Base-by-base conservation (phyloP, 805 yeast genomes). In the Blastobotrys muscicola region DNA sequence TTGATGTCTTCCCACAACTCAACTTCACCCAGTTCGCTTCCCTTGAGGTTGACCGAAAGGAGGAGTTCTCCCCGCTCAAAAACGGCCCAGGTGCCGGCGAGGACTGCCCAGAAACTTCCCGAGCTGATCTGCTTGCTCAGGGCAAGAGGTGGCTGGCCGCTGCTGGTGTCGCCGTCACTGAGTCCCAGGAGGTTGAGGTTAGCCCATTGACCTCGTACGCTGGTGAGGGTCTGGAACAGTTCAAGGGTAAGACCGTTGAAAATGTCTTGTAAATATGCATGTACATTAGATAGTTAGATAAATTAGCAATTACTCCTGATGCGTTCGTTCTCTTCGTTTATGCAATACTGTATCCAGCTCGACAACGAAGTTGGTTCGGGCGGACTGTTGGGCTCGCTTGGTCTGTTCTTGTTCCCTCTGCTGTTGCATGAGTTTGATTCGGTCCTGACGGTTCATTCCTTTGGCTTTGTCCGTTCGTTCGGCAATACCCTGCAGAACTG, bases 21-120 rank as follows among this genome's bases (percentile, higher is more conserved):
- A 72, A 75, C 9, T 59, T 89, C 49, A 59, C 61, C 11, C 76
- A 75, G 55, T 92, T 92, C 61, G 98, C 95, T 1, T 85, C 94
- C 59, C 71, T 92, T 45, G 98, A 92, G 66, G 98, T 92, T 15
- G 82, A 76, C 33, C 77, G 99, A 61, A 50, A 67, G 3, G 79
- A 78, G 46, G 98, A 92, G 63, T 92, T 92, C 58, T 82, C 95
- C 13, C 98, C 98, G 2, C 74, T 92, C 63, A 92, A 92, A 59
- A 92, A 92, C 63, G 94, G 85, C 1, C 77, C 82, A 10, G 94
- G 87, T 14, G 73, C 94, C n/a, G 67, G 70, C 15, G 78, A 76
- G 56, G 97, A 90, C 64, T 81, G 85, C 40, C 94, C 97, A 26
- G 82, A 77, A 49, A 80, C 96, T 1, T 85, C 95, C 50, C 74